Evolutionary conservation across 2,329 filamentous ascomycete species (phyloP), one percentile per base, ranked within the genome.

Genomic region (Diaporthe sp.): DNA sequence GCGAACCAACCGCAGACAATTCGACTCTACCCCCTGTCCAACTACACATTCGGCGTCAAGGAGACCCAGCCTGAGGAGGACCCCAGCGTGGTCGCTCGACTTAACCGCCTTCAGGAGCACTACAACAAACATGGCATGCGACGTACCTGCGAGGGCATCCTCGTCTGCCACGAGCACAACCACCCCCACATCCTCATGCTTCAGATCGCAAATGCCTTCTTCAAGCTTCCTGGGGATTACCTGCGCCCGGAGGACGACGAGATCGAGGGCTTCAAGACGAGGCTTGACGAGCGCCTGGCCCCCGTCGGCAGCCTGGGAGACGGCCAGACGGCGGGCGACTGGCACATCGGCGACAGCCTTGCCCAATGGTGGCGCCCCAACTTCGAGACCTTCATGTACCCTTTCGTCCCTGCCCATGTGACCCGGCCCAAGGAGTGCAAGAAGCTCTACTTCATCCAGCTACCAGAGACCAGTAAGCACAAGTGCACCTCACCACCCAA

Each of bases 361-460:
- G 96, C 97, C 72, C 96, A 98, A 86, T 99, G 97, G 97, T 99
- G 96, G 95, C 90, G 97, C 75, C 97, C 97, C 72, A 99, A 98
- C 88, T 98, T 98, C 83, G 97, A 99, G 88, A 98, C 97, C 2
- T 98, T 98, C 89, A 98, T 99, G 95, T 99, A 99, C 84, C 97
- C 97, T 0, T 99, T 98, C 85, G 93, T 98, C 74, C 97, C 97
- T 10, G 95, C 96, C 25, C 97, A 99, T 86, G 95, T 98, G 77
- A 98, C 96, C 25, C 90, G 97, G 71, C 97, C 97, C 10, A 99
- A 99, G 88, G 97, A 99, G 87, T 98, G 96, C 88, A 99, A 99
- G 89, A 99, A 99, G 89, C 89, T 98, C 57, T 99, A 98, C 85
- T 95, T 98, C 77, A 98, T 99, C 79, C 95, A 98, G 83, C 88